Percentiles rank a stretch among this genome's conserved stretches.
phyloP scores from a whole-genome alignment of 129 eudicot species.

The Scalesia atractyloides region DNA sequence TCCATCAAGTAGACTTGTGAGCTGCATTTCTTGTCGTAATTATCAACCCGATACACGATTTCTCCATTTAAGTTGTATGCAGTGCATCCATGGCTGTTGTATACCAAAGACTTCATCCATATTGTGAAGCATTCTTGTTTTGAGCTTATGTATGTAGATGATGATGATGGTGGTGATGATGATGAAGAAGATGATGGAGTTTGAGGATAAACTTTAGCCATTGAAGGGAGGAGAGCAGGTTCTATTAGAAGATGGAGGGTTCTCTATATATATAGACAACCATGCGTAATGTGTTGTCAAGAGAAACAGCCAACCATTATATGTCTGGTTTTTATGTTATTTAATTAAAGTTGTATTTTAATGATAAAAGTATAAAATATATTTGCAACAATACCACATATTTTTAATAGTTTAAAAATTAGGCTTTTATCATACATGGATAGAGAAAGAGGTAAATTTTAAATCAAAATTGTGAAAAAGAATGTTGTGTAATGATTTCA shows the following conservation, averaged over 20 bases:
- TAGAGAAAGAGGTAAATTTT: neutral
- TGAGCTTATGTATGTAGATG: conserved; percentile 26
- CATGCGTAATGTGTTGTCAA: conserved; percentile 19
- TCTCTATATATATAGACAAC: conserved; percentile 20
- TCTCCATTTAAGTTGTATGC: conserved; percentile 64
- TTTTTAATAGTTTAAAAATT: neutral
- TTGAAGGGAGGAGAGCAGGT: conserved; percentile 31
- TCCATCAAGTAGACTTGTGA: conserved; percentile 74
- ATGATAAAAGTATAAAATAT: neutral
- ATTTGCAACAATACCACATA: conserved; percentile 9
- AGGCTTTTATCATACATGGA: neutral
- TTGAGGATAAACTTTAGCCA: conserved; percentile 56
- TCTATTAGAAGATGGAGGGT: conserved; percentile 26
- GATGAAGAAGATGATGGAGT: conserved; percentile 29
- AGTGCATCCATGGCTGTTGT: conserved; percentile 75
- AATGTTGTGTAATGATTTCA: neutral
- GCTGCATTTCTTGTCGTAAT: conserved; percentile 56
- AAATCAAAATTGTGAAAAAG: neutral
- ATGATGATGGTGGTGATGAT: conserved; percentile 22
- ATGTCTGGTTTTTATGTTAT: conserved; percentile 9
- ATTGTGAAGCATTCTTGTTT: conserved; percentile 49
- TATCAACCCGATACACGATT: conserved; percentile 68
- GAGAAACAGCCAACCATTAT: conserved; percentile 20
- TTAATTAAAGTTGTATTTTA: neutral
- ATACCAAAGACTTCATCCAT: conserved; percentile 84